A percentile compares a stretch with the other conserved stretches of the same genome.
These are phyloP conservation scores for Nakazawaea wyomingensis DNA, from an alignment of 805 yeast species.

Conservation along the genomic window DNA sequence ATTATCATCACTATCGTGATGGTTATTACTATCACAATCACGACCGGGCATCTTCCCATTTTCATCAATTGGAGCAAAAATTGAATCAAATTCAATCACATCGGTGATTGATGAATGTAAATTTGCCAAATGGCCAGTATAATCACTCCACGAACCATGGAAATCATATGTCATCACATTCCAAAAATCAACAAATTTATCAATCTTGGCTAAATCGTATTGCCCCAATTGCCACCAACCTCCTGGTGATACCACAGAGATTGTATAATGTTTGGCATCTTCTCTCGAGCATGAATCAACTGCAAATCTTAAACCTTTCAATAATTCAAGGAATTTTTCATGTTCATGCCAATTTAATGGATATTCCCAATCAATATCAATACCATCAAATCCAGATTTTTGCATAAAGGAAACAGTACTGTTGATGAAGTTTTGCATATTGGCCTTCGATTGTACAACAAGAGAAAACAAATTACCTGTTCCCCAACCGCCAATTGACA, in stretches of 20 bases:
- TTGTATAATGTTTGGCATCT: conserved; percentile 34
- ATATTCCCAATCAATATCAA: conserved; percentile 87
- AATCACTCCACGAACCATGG: conserved; percentile 62
- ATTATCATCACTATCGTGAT: too few species aligned
- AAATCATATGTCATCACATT: conserved; percentile 84
- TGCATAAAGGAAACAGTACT: conserved; percentile 40
- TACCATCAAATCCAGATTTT: conserved; percentile 65
- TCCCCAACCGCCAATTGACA: conserved; percentile 80
- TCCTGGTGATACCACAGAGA: conserved; percentile 72
- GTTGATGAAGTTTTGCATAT: conserved; percentile 38
- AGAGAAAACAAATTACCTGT: conserved; percentile 42
- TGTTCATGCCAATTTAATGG: conserved; percentile 48
- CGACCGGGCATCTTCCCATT: too few species aligned
- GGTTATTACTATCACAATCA: too few species aligned
- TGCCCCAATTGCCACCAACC: conserved; percentile 37
- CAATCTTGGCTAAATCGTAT: conserved; percentile 46
- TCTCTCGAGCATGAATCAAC: conserved; percentile 5
- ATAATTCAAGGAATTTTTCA: conserved; percentile 32
- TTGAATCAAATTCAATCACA: too few species aligned
- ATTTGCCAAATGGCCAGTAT: conserved; percentile 60
- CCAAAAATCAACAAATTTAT: conserved; percentile 55
- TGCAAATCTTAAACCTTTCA: conserved; percentile 36
- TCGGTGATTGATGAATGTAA: too few species aligned
- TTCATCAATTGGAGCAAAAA: too few species aligned
- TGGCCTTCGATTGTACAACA: conserved; percentile 30